Evolutionary conservation across 371 early-diverging fungal genomes (phyloP), one percentile per base, ranked within the genome.

Genomic region (Zychaea mexicana): DNA sequence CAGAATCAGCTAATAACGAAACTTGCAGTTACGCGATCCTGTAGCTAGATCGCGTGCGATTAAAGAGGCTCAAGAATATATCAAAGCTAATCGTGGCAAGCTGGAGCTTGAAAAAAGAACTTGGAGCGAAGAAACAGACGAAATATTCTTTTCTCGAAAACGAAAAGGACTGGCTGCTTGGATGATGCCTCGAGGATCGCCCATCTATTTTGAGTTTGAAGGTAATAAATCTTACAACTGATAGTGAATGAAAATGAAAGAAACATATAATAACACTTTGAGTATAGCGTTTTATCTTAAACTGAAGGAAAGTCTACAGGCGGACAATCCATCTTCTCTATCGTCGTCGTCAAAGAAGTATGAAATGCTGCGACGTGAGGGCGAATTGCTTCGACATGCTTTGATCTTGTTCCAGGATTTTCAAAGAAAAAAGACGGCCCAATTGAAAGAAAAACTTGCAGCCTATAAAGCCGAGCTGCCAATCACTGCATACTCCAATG

Each of bases 341-440:
- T 12, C 61, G 33, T 42, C 32, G 1, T 12, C 49, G 26, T 0
- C 26, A n/a, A 19, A 52, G 22, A 36, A 53, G 9, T 8, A 15
- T 22, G 49, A 45, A 33, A 28, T 45, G 22, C 42, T 71, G 2
- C 62, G 67, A 39, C 62, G 66, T n/a, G 84, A 84, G 65, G 71
- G 80, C 7, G 75, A 72, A 56, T 62, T 81, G 59, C 64, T 86
- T 2, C 72, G 82, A 7, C 78, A 84, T 55, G 83, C 85, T 0
- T 45, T 90, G 10, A 63, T 76, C 2, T 63, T 90, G 5, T 90
- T 90, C 62, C 69, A 77, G 12, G 87, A 87, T 32, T 90, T 81
- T 67, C 73, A 76, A 33, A 57, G 59, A 17, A 87, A 85, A 66
- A 86, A 88, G 60, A 66, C 54, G 31, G 62, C 64, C 1, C 36